Conservation (phyloP, 116 monocot species). For the Phalaenopsis hybrid region DNA sequence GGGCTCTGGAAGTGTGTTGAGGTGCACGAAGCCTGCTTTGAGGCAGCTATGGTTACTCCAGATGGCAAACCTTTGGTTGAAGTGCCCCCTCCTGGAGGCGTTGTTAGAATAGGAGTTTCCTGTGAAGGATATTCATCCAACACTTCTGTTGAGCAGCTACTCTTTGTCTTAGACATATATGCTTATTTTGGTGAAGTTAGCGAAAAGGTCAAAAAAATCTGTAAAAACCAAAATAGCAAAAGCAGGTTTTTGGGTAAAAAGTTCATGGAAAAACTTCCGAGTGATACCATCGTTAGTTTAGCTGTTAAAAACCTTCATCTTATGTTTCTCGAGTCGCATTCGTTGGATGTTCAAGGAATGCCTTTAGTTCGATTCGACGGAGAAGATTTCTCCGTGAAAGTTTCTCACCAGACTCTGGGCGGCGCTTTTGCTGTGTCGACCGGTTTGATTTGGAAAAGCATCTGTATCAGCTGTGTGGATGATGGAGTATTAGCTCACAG, state of each 20-base stretch:
- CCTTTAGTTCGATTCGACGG: conserved; percentile 85
- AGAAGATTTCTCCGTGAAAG: conserved; percentile 70
- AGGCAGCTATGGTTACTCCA: conserved; percentile 95
- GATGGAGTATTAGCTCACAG: conserved; percentile 24
- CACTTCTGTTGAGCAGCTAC: conserved; percentile 84
- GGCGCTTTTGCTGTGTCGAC: conserved; percentile 93
- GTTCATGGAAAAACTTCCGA: conserved; percentile 59
- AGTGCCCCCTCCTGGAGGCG: conserved; percentile 89
- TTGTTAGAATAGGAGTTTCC: conserved; percentile 85
- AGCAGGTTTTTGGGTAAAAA: conserved; percentile 32
- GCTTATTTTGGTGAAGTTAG: conserved; percentile 77
- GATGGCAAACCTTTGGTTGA: conserved; percentile 74
- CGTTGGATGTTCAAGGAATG: conserved; percentile 31
- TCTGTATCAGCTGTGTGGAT: conserved; percentile 77
- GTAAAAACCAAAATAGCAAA: conserved; percentile 30
- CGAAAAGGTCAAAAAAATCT: conserved; percentile 58
- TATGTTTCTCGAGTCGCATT: conserved; percentile 66
- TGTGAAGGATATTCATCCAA: conserved; percentile 75
- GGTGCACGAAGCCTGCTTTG: conserved; percentile 61
- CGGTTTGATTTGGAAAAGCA: conserved; percentile 49
- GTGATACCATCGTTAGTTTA: conserved; percentile 90
- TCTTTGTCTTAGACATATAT: conserved; percentile 89
- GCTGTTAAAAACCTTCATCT: conserved; percentile 47
- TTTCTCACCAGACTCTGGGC: conserved; percentile 76
- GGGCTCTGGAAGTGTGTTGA: conserved; percentile 85